phyloP scores from a whole-genome alignment of 2,329 filamentous ascomycete species.

The Piedraia hortae region DNA sequence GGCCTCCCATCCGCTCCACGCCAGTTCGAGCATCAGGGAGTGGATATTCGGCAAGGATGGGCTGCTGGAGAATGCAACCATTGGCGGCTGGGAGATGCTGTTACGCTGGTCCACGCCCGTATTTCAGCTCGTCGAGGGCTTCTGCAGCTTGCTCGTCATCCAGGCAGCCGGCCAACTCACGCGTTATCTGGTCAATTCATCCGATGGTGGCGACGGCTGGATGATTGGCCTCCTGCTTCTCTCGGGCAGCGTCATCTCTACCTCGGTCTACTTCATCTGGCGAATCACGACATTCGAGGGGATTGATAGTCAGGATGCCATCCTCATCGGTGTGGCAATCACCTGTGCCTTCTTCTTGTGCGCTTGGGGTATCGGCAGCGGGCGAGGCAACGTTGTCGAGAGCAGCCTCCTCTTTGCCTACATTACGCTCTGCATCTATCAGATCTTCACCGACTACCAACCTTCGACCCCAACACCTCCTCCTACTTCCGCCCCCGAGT shows the following conservation, averaged over 20 bases:
- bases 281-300: slow-evolving; percentile 80
- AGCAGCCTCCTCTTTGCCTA: slow-evolving; percentile 90
- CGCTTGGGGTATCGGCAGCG: slow-evolving; percentile 79
- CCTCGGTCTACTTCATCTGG: slow-evolving; percentile 88
- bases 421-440: slow-evolving; percentile 92
- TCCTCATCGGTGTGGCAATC: slow-evolving; percentile 73
- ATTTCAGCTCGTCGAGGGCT: slow-evolving; percentile 85
- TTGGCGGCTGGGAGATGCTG: slow-evolving; percentile 71
- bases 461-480: slow-evolving; percentile 30
- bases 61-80: slow-evolving; percentile 47
- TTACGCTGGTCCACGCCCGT: slow-evolving; percentile 76
- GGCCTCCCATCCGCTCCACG: slow-evolving; percentile 10
- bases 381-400: slow-evolving; percentile 81
- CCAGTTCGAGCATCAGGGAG: slow-evolving; percentile 40
- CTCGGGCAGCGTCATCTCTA: slow-evolving; percentile 76
- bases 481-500: slow-evolving; percentile 42
- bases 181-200: slow-evolving; percentile 71
- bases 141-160: slow-evolving; percentile 86
- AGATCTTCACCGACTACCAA: slow-evolving; percentile 96
- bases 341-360: slow-evolving; percentile 81
- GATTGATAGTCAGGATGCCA: slow-evolving; percentile 74
- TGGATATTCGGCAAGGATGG: slow-evolving; percentile 79
- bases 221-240: slow-evolving; percentile 75
- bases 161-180: slow-evolving; percentile 87
- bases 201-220: slow-evolving; percentile 79